Conservation (phyloP, 2,329 filamentous ascomycete genomes). For the Paraconiothyrium brasiliense region DNA sequence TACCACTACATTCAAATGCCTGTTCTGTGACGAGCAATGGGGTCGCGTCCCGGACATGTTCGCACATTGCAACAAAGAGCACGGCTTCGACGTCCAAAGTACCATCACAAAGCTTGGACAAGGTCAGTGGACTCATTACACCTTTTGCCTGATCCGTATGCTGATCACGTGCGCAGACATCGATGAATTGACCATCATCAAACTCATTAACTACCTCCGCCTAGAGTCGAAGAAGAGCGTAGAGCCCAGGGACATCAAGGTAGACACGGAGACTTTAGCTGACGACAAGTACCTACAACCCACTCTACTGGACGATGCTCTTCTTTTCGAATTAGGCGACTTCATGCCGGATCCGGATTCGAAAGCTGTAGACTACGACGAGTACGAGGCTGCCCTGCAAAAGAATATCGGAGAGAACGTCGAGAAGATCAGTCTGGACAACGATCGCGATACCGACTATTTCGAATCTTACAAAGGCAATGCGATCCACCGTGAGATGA, state of each 20-base stretch:
- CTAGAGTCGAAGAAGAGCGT: slow-evolving; percentile 50
- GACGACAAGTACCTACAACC: slow-evolving; percentile 85
- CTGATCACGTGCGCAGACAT: slow-evolving; percentile 36
- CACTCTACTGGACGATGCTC: slow-evolving; percentile 85
- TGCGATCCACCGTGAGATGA: slow-evolving; percentile 96
- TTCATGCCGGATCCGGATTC: slow-evolving; percentile 55
- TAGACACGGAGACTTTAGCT: slow-evolving; percentile 71
- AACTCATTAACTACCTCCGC: slow-evolving; percentile 60
- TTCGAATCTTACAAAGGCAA: slow-evolving; percentile 68
- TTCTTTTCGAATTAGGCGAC: slow-evolving; percentile 89
- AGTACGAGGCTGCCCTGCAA: slow-evolving; percentile 51
- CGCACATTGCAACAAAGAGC: slow-evolving; percentile 37
- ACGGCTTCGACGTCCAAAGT: slow-evolving; percentile 38
- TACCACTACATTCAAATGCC: slow-evolving; percentile 46
- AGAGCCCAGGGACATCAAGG: slow-evolving; percentile 56
- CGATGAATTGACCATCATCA: slow-evolving; percentile 46
- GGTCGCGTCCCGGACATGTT: slow-evolving; percentile 39
- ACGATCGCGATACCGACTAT: slow-evolving; percentile 67
- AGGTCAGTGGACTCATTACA: slow-evolving; percentile 27
- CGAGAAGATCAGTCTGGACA: slow-evolving; percentile 39
- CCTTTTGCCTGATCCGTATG: slow-evolving; percentile 27
- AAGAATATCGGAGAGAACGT: slow-evolving; percentile 50
- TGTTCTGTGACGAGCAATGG: slow-evolving; percentile 47
- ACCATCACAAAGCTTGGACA: slow-evolving; percentile 42
- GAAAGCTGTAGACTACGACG: slow-evolving; percentile 43